Base-by-base conservation (phyloP, 805 yeast genomes). In the Candida jianshihensis region DNA sequence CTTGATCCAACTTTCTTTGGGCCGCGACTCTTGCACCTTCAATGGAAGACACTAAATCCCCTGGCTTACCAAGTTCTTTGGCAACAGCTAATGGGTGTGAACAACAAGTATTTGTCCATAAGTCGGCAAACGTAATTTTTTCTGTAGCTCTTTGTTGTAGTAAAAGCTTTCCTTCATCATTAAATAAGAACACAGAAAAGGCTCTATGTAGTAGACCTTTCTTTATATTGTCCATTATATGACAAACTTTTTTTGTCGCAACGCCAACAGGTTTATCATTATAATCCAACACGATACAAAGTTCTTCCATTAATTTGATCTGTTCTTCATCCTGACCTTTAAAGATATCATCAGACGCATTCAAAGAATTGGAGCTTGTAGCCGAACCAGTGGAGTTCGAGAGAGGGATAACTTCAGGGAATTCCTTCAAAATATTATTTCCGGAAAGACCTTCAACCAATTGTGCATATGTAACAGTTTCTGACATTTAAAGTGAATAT, bases 21-120 rank as follows among this genome's bases (percentile, higher is more conserved):
- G 97, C 97, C 2, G 98, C 98, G 29, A 68, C 66, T 54, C 78
- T 83, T 36, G 76, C 95, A 40, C 98, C 98, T 19, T 61, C 60
- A 7, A 90, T 67, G 8, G 94, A 84, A 25, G 68, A 63, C 6
- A 64, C 60, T 40, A 89, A 66, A 30, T 51, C 53, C 26, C 59
- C 59, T 29, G 31, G 17, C 5, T 64, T 54, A 10, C 97, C 97
- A 55, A 88, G 66, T 60, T 92, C 99, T 26, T 75, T 65, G 26
- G 79, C 72, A 25, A 87, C 75, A 37, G 96, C 87, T 36, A 92
- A 68, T 9, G 99, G 99, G 59, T 92, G 99, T 1, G 97, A 89
- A 60, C 99, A 92, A 63, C 99, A 92, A 2, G 99, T 92, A 60
- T 92, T 92, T 19, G 99, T 92, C 99, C 99, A 92, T 81, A 89